These are phyloP conservation scores for Gryganskiella cystojenkinii DNA, from an alignment of 192 early-diverging fungal genomes.

Conservation along the genomic window DNA sequence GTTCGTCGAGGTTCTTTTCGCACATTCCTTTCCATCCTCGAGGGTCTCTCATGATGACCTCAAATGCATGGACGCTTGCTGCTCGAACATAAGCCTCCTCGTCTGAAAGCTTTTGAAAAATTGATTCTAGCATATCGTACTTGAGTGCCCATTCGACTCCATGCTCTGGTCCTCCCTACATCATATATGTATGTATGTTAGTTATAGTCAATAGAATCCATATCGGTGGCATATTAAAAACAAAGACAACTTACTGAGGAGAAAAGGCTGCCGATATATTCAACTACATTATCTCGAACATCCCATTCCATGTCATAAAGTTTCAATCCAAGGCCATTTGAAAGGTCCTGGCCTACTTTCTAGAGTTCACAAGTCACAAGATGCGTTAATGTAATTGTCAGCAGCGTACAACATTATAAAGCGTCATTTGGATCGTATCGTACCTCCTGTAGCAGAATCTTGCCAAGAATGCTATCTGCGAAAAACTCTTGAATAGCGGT, in stretches of 20 bases:
- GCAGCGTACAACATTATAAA: neutral
- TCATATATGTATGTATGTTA: no score
- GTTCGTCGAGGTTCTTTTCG: constrained; percentile 33
- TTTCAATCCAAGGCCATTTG: constrained; percentile 50
- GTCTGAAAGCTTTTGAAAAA: constrained; percentile 58
- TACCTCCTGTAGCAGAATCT: constrained; percentile 27
- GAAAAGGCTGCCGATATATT: constrained; percentile 63
- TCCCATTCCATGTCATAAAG: constrained; percentile 62
- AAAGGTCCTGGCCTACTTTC: constrained; percentile 44
- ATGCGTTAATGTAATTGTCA: neutral
- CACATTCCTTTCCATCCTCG: constrained; percentile 63
- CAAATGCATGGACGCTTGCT: constrained; percentile 55
- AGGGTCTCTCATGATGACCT: constrained; percentile 54
- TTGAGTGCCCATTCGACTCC: constrained; percentile 56
- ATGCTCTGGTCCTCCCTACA: constrained; percentile 34
- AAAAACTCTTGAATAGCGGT: constrained; percentile 41
- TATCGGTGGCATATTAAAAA: no score
- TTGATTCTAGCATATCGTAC: constrained; percentile 45
- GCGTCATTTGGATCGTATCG: neutral
- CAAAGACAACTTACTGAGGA: constrained; percentile 33
- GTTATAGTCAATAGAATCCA: no score
- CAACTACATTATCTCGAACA: constrained; percentile 60
- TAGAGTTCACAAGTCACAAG: neutral
- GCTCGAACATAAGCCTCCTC: constrained; percentile 64
- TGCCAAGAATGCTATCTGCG: constrained; percentile 28